Conservation (phyloP, 1,139 yeast species). For the Saccharomyces hybrid region DNA sequence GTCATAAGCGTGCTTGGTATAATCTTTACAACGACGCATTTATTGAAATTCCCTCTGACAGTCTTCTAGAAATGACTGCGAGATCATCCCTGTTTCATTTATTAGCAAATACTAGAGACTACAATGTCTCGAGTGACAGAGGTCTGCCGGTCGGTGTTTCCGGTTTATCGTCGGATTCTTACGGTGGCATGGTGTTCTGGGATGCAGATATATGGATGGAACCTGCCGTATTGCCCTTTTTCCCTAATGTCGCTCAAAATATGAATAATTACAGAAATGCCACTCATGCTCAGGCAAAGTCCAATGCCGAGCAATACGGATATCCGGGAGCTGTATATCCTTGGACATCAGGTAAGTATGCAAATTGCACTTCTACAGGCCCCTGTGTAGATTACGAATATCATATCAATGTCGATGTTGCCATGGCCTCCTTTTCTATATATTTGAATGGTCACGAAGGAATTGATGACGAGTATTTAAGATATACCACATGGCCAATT, state of each 20-base stretch:
- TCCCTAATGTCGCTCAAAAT: conserved; percentile 57
- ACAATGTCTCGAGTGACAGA: conserved; percentile 38
- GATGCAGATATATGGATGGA: conserved; percentile 80
- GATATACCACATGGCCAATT: conserved; percentile 55
- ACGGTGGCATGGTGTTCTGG: conserved; percentile 88
- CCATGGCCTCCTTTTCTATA: conserved; percentile 59
- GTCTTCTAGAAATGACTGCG: conserved; percentile 50
- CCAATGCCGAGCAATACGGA: conserved; percentile 43
- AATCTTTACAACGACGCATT: conserved; percentile 32
- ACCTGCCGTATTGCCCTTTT: conserved; percentile 61
- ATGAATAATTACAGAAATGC: conserved; percentile 53
- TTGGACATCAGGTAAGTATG: conserved; percentile 69
- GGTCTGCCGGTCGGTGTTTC: conserved; percentile 53
- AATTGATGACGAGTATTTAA: conserved; percentile 52
- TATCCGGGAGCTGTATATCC: conserved; percentile 64
- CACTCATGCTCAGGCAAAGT: conserved; percentile 53
- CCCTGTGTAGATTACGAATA: conserved; percentile 73
- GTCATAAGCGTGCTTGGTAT: conserved; percentile 52
- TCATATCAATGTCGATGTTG: conserved; percentile 69
- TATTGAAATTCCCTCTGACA: conserved; percentile 41
- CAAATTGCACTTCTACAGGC: conserved; percentile 69
- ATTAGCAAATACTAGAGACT: conserved; percentile 53
- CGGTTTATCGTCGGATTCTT: conserved; percentile 75
- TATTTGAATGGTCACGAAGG: conserved; percentile 48
- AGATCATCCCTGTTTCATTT: conserved; percentile 67